phyloP scores from a whole-genome alignment of 371 early-diverging fungal species.

The Basidiobolus meristosporus region DNA sequence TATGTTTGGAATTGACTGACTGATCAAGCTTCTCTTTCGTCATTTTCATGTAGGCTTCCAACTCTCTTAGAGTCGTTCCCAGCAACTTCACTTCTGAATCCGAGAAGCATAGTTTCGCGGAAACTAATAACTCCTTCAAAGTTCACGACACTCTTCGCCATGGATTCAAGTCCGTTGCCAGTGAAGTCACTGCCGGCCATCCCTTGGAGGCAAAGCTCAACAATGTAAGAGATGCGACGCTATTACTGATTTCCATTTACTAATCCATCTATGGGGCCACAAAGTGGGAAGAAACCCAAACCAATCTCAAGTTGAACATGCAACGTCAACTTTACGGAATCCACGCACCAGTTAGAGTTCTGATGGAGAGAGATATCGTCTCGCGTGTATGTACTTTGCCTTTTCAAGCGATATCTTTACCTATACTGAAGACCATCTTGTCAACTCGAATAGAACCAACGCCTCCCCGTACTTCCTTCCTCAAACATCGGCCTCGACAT shows the following conservation, averaged over 20 bases:
- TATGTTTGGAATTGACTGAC: no score
- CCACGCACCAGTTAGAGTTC: slow-evolving; percentile 73
- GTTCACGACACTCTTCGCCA: slow-evolving; percentile 71
- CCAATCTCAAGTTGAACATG: slow-evolving; percentile 56
- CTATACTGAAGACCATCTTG: slow-evolving; percentile 5
- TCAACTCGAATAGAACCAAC: slow-evolving; percentile 13
- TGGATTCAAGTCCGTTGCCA: slow-evolving; percentile 52
- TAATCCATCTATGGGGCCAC: background rate
- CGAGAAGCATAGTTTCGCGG: no score
- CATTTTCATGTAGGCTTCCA: no score
- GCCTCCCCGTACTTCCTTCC: slow-evolving; percentile 40
- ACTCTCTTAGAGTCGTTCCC: no score
- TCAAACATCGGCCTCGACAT: slow-evolving; percentile 72
- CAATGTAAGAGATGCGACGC: slow-evolving; percentile 16
- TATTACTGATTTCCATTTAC: background rate
- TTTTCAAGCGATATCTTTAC: background rate
- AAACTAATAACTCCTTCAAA: slow-evolving; percentile 42
- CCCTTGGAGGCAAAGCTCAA: slow-evolving; percentile 58
- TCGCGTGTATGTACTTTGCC: slow-evolving; percentile 25
- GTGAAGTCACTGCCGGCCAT: slow-evolving; percentile 46
- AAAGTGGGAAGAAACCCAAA: slow-evolving; percentile 71
- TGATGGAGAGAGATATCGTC: slow-evolving; percentile 70
- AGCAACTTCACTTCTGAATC: no score
- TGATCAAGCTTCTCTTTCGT: no score
- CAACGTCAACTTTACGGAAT: slow-evolving; percentile 64